These are phyloP conservation scores for Protostelium mycophagum DNA, from an alignment of 78 protist species.

Conservation along the genomic window DNA sequence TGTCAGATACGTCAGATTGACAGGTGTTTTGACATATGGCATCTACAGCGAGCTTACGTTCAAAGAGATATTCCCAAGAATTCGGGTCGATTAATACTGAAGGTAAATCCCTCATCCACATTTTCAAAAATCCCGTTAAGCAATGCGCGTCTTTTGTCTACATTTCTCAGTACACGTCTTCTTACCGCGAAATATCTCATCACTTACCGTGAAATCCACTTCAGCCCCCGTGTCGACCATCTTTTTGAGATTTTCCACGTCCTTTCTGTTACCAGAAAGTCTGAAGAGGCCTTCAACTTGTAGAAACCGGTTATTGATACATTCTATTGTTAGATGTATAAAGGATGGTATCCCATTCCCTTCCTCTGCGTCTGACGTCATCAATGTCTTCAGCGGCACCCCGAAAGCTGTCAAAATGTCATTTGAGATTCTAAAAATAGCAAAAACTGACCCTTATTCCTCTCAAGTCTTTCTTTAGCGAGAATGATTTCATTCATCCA, in stretches of 20 bases:
- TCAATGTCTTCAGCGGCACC: not conserved
- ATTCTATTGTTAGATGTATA: conserved; percentile 23
- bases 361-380: conserved; percentile 10
- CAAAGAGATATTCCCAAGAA: not conserved
- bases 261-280: conserved; percentile 41
- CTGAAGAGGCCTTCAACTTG: conserved; percentile 63
- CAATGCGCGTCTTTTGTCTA: not conserved
- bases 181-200: not conserved
- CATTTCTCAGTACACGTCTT: not conserved
- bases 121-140: not conserved
- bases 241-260: conserved; percentile 19
- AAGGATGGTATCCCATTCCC: conserved; percentile 40
- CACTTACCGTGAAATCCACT: conserved; percentile 23
- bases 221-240: conserved; percentile 56
- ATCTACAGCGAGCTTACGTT: too few species aligned
- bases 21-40: not conserved
- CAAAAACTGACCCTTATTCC: too few species aligned
- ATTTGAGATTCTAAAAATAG: too few species aligned
- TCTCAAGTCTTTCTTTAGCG: too few species aligned
- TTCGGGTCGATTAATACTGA: not conserved
- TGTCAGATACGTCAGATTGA: not conserved
- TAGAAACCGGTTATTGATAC: conserved; percentile 1
- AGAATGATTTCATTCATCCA: too few species aligned
- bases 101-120: not conserved
- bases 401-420: not conserved